These are phyloP conservation scores for Penicillium sp. DNA, from an alignment of 2,329 filamentous ascomycete genomes.

Conservation along the genomic window DNA sequence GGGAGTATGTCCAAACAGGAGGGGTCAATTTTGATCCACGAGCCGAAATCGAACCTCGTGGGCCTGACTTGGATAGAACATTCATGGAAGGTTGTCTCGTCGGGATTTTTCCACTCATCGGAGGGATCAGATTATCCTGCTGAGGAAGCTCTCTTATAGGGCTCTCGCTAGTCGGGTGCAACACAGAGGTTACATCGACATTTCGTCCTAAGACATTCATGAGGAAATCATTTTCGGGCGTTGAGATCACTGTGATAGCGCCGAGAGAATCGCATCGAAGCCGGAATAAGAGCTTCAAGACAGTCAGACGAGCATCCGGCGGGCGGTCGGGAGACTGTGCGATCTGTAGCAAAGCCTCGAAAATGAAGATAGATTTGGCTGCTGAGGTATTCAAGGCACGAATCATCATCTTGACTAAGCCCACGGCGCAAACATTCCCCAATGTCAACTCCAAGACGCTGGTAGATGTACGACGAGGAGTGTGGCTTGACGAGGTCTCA, in stretches of 20 bases:
- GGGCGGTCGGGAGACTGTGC: conserved; percentile 62
- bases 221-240: conserved; percentile 71
- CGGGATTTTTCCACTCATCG: conserved; percentile 32
- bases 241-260: conserved; percentile 69
- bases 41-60: conserved; percentile 35
- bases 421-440: conserved; percentile 67
- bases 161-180: conserved; percentile 46
- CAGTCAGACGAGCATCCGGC: conserved; percentile 69
- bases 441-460: conserved; percentile 36
- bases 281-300: conserved; percentile 78
- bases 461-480: conserved; percentile 34
- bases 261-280: conserved; percentile 80
- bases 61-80: conserved; percentile 32
- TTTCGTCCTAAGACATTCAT: conserved; percentile 71
- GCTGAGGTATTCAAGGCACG: conserved; percentile 68
- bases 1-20: conserved; percentile 61
- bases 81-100: conserved; percentile 33
- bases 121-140: conserved; percentile 37
- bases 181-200: conserved; percentile 50
- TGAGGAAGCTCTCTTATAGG: conserved; percentile 37
- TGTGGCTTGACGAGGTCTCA: conserved; percentile 42
- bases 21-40: conserved; percentile 41
- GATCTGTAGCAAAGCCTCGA: conserved; percentile 65
- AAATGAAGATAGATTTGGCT: conserved; percentile 64
- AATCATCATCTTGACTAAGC: conserved; percentile 75